Conservation (phyloP, 2,329 filamentous ascomycete species). For the Aspergillus niger region DNA sequence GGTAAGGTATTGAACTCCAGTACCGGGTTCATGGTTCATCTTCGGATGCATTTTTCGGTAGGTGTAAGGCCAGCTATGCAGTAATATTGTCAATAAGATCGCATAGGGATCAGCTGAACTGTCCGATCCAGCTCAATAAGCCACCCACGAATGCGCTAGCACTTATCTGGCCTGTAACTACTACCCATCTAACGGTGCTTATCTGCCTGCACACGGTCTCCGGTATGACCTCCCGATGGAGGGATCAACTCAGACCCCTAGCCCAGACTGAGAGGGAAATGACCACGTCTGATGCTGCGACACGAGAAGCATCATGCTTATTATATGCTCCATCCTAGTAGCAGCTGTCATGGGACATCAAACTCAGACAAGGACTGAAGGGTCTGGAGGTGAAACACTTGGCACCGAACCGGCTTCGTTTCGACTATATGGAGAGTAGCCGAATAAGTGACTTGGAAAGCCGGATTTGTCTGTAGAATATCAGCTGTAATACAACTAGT, state of each 20-base stretch:
- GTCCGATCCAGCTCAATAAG: neutral
- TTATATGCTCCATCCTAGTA: neutral
- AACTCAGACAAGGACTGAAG: slow-evolving; percentile 3
- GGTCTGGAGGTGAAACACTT: slow-evolving; percentile 7
- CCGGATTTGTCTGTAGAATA: neutral
- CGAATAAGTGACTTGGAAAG: neutral
- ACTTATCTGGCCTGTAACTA: neutral
- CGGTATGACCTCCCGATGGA: neutral
- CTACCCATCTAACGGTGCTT: neutral
- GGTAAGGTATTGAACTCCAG: no score
- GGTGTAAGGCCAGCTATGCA: no score
- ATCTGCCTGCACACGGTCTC: neutral
- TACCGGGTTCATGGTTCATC: no score
- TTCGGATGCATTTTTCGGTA: no score
- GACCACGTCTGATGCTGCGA: neutral
- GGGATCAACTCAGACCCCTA: neutral
- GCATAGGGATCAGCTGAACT: no score
- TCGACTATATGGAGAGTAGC: slow-evolving; percentile 2
- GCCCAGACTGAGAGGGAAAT: neutral
- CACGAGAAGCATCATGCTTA: neutral
- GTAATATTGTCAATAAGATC: no score
- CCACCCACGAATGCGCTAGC: neutral
- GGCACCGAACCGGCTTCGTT: slow-evolving; percentile 2
- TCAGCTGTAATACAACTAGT: neutral
- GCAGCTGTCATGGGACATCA: slow-evolving; percentile 4